phyloP scores from a whole-genome alignment of 1,284 basidiomycete genomes.

The Takashimella tepidaria region DNA sequence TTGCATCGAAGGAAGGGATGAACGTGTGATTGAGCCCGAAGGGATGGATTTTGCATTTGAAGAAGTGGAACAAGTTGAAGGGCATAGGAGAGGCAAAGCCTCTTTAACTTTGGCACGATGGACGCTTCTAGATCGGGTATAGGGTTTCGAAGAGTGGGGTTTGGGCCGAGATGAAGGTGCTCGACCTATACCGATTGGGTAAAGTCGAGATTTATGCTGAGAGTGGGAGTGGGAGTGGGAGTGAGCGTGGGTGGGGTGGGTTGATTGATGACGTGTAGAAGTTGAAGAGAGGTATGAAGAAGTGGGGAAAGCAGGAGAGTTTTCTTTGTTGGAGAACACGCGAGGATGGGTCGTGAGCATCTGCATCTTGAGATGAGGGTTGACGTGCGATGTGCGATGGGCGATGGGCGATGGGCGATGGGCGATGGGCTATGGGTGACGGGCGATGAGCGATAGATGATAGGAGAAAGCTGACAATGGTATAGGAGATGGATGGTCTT shows the following conservation, averaged over 20 bases:
- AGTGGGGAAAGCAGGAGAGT: constrained; percentile 7
- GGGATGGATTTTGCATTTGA: no score
- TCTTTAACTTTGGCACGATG: background rate
- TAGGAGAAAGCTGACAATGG: no score
- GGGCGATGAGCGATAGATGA: background rate
- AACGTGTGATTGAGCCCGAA: no score
- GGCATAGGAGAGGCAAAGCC: background rate
- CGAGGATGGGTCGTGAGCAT: constrained; percentile 1
- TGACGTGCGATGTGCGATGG: background rate
- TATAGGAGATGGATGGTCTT: no score
- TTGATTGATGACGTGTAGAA: constrained; percentile 4
- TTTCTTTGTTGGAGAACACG: constrained; percentile 26
- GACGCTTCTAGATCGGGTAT: background rate
- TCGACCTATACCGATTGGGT: constrained; percentile 18
- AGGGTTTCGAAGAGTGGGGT: constrained; percentile 3
- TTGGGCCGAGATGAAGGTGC: constrained; percentile 13
- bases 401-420: background rate
- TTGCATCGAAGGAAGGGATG: no score
- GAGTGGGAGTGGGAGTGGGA: constrained; percentile 11
- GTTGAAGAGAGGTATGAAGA: constrained; percentile 9
- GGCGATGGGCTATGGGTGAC: background rate
- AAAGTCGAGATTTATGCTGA: constrained; percentile 5
- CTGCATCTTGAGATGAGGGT: background rate
- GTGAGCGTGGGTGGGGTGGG: constrained; percentile 9
- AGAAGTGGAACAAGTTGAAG: no score